Percentiles rank a stretch among this genome's conserved stretches.
Conservation (phyloP, 805 yeast species). For the Peterozyma toletana region DNA sequence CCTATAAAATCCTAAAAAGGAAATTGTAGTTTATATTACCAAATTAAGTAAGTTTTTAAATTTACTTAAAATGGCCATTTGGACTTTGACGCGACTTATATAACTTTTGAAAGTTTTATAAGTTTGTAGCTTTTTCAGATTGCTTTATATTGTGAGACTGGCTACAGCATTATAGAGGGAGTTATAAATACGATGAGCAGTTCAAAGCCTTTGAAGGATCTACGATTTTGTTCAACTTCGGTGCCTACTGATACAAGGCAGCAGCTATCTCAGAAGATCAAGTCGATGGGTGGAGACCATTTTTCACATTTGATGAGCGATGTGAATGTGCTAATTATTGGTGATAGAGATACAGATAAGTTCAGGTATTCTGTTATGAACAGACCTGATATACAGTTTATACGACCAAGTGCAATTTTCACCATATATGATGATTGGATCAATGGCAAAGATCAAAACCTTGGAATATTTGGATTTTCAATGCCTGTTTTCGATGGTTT, state of each 20-base stretch:
- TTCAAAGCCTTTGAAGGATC: conserved; percentile 32
- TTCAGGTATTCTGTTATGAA: conserved; percentile 41
- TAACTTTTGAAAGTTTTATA: too few species aligned
- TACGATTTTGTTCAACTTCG: conserved; percentile 54
- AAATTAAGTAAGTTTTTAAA: too few species aligned
- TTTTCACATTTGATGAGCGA: conserved; percentile 54
- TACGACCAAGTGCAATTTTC: conserved; percentile 38
- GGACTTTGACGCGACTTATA: too few species aligned
- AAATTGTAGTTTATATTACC: too few species aligned
- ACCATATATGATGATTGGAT: conserved; percentile 45
- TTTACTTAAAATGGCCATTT: too few species aligned
- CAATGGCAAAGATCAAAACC: conserved; percentile 34
- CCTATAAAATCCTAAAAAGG: too few species aligned
- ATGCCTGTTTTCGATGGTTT: conserved; percentile 39
- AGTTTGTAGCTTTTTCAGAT: too few species aligned
- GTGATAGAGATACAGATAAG: conserved; percentile 48
- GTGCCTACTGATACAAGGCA: conserved; percentile 32
- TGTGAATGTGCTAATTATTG: conserved; percentile 53
- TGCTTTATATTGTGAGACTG: too few species aligned
- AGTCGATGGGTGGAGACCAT: conserved; percentile 52
- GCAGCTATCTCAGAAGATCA: conserved; percentile 36
- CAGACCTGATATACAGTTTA: conserved; percentile 50
- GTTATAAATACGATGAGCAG: too few species aligned
- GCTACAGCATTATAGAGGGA: too few species aligned
- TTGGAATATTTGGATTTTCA: conserved; percentile 10